These are phyloP conservation scores for Hypoxylon sp. DNA, from an alignment of 2,329 filamentous ascomycete genomes.

Conservation along the genomic window DNA sequence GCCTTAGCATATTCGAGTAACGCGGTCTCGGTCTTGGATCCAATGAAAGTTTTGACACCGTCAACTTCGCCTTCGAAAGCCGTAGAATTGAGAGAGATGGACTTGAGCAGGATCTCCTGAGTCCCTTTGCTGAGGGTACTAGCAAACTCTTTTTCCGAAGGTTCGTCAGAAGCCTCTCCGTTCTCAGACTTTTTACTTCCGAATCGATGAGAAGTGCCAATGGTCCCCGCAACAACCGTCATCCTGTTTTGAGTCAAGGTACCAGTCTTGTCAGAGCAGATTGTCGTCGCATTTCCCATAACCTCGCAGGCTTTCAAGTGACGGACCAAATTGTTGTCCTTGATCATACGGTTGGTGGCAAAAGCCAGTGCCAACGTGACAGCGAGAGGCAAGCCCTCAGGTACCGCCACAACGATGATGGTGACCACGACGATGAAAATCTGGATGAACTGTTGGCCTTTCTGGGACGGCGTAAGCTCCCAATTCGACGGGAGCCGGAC, in stretches of 20 bases:
- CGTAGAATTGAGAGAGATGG: slow-evolving; percentile 77
- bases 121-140: slow-evolving; percentile 62
- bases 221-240: slow-evolving; percentile 73
- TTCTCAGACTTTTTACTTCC: slow-evolving; percentile 56
- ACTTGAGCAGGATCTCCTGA: slow-evolving; percentile 70
- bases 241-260: slow-evolving; percentile 79
- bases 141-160: slow-evolving; percentile 63
- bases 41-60: slow-evolving; percentile 76
- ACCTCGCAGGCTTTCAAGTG: slow-evolving; percentile 84
- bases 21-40: slow-evolving; percentile 84
- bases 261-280: slow-evolving; percentile 78
- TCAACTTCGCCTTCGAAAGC: slow-evolving; percentile 83
- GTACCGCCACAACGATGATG: slow-evolving; percentile 84
- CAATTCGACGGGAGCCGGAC: slow-evolving; percentile 70
- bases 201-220: slow-evolving; percentile 71
- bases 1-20: slow-evolving; percentile 78
- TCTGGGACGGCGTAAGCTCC: slow-evolving; percentile 73
- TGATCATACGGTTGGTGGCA: slow-evolving; percentile 82
- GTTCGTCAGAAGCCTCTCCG: slow-evolving; percentile 51
- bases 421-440: slow-evolving; percentile 85
- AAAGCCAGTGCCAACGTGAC: slow-evolving; percentile 85
- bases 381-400: slow-evolving; percentile 81
- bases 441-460: slow-evolving; percentile 82
- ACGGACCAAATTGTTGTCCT: slow-evolving; percentile 82
- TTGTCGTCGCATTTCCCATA: slow-evolving; percentile 83